Evolutionary conservation across 345 rosid species (phyloP).

Genomic region (Euphorbia peplus): DNA sequence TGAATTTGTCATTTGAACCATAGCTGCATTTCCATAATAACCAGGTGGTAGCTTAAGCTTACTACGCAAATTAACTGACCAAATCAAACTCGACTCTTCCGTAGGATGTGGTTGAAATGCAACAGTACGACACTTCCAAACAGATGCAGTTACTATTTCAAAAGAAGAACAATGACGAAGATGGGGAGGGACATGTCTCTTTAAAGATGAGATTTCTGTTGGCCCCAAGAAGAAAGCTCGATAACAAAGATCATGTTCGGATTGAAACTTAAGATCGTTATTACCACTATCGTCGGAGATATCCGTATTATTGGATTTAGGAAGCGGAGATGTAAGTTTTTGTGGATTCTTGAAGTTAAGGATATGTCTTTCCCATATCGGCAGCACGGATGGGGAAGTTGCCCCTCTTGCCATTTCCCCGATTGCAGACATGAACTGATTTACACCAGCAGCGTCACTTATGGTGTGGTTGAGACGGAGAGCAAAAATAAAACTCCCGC

Average conservation of each 20-base stretch:
- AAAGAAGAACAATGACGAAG: no score
- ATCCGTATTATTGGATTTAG: not conserved
- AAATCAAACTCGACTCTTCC: no score
- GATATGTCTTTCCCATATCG: no score
- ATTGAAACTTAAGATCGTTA: not conserved
- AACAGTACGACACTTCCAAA: no score
- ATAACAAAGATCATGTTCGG: slow-evolving; percentile 9
- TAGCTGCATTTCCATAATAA: slow-evolving; percentile 42
- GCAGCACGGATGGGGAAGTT: no score
- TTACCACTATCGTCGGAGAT: no score
- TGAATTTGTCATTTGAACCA: slow-evolving; percentile 23
- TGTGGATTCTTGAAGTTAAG: slow-evolving; percentile 1
- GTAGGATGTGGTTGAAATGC: no score
- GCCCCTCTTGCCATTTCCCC: no score
- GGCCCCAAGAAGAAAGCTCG: slow-evolving; percentile 17
- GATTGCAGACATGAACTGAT: no score
- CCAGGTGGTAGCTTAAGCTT: slow-evolving; percentile 11
- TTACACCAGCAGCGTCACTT: slow-evolving; percentile 15
- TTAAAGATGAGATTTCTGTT: not conserved
- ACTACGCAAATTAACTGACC: no score
- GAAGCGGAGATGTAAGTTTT: slow-evolving; percentile 16
- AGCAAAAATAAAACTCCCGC: slow-evolving; percentile 16
- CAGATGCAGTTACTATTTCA: no score
- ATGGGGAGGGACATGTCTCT: no score
- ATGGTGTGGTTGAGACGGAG: slow-evolving; percentile 19